Evolutionary conservation across 2,329 filamentous ascomycete species (phyloP).

Genomic region (Ascochyta pisi): DNA sequence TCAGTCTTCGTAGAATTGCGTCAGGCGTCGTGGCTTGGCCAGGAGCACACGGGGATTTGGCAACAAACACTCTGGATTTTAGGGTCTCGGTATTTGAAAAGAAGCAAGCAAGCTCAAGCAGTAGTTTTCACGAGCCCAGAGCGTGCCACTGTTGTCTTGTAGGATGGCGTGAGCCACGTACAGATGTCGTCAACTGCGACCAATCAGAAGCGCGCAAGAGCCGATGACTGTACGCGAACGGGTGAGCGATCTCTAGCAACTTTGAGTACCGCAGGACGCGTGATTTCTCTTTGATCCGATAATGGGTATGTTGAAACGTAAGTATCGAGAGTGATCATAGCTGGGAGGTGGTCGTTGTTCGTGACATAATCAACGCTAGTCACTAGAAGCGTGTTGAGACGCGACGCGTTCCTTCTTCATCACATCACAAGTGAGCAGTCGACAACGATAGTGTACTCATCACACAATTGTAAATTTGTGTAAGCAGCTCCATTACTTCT

Average conservation of each 20-base stretch:
- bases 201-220: slow-evolving; percentile 1
- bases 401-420: background rate
- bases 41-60: background rate
- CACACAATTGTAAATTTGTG: too few relatives aligned
- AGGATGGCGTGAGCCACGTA: slow-evolving; percentile 9
- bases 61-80: background rate
- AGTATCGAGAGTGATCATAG: background rate
- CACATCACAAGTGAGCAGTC: background rate
- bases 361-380: background rate
- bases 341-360: background rate
- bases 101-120: background rate
- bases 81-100: background rate
- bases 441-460: background rate
- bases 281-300: background rate
- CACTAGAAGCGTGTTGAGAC: background rate
- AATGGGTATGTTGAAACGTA: background rate
- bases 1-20: slow-evolving; percentile 25
- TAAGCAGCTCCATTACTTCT: background rate
- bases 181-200: slow-evolving; percentile 14
- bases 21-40: slow-evolving; percentile 25
- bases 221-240: background rate
- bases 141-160: background rate
- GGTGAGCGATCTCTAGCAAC: background rate
- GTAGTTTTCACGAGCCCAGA: background rate
- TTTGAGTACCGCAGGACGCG: background rate